phyloP scores from a whole-genome alignment of 2,329 filamentous ascomycete genomes.

The Fusarium virguliforme region DNA sequence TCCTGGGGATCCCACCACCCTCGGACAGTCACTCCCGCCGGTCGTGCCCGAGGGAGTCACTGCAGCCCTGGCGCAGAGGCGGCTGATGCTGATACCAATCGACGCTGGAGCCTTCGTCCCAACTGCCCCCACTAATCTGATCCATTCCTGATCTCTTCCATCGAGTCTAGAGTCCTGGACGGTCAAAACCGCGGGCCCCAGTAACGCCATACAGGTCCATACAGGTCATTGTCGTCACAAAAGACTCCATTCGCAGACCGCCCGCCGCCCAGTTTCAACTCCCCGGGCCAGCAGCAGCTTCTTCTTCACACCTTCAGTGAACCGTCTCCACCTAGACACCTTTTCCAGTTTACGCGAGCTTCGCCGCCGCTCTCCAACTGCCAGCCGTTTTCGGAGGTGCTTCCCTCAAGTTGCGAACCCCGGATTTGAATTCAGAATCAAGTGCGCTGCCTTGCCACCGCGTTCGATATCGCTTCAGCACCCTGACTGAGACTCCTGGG shows the following conservation, averaged over 20 bases:
- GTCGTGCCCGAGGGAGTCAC: constrained; percentile 37
- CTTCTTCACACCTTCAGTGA: constrained; percentile 19
- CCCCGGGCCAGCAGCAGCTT: constrained; percentile 1
- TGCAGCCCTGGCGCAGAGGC: constrained; percentile 45
- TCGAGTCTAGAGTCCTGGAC: constrained; percentile 32
- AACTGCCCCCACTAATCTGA: constrained; percentile 50
- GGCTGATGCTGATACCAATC: constrained; percentile 48
- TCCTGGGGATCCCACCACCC: constrained; percentile 18
- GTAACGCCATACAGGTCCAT: constrained; percentile 43
- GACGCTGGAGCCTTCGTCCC: constrained; percentile 46
- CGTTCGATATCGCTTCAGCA: constrained; percentile 23
- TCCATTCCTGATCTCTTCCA: constrained; percentile 42
- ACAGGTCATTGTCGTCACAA: constrained; percentile 40
- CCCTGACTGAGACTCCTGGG: constrained; percentile 5
- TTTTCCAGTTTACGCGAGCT: constrained; percentile 22
- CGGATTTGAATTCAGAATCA: constrained; percentile 12
- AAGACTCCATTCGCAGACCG: constrained; percentile 41
- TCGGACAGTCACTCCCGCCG: constrained; percentile 22
- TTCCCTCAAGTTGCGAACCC: constrained; percentile 15
- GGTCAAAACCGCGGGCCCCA: constrained; percentile 41
- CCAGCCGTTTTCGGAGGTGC: constrained; percentile 14
- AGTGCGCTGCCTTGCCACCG: constrained; percentile 15
- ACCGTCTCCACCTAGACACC: constrained; percentile 19
- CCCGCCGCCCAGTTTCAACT: constrained; percentile 27
- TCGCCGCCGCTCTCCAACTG: constrained; percentile 23